Percentiles rank a stretch among this genome's conserved stretches.
Evolutionary conservation across 2,329 filamentous ascomycete genomes (phyloP).

Genomic region (Leptodontidium sp.): DNA sequence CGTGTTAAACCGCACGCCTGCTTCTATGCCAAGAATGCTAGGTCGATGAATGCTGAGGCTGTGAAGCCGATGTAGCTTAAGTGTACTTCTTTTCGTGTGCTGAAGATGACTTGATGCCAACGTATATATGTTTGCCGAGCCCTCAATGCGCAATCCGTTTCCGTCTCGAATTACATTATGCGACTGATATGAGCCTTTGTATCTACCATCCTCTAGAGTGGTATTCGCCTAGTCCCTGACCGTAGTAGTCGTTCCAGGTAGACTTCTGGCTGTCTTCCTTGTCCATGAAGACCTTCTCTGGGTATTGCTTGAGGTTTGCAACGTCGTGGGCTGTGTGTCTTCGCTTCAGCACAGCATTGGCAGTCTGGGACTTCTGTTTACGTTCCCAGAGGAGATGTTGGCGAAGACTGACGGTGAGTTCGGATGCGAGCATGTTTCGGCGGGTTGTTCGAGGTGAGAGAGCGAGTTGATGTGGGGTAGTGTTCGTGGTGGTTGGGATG

Average conservation of each 20-base stretch:
- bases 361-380: slow-evolving; percentile 90
- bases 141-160: slow-evolving; percentile 35
- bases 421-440: slow-evolving; percentile 93
- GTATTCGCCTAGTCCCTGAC: slow-evolving; percentile 81
- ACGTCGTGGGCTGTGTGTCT: slow-evolving; percentile 91
- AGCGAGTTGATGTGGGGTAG: slow-evolving; percentile 68
- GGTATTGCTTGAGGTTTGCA: slow-evolving; percentile 84
- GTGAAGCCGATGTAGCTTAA: slow-evolving; percentile 44
- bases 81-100: slow-evolving; percentile 32
- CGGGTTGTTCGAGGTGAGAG: slow-evolving; percentile 91
- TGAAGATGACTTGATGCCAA: slow-evolving; percentile 39
- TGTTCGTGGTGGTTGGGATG: slow-evolving; percentile 72
- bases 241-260: slow-evolving; percentile 88
- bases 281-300: slow-evolving; percentile 69
- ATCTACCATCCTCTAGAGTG: slow-evolving; percentile 84
- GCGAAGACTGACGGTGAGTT: slow-evolving; percentile 91
- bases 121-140: slow-evolving; percentile 38
- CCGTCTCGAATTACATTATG: slow-evolving; percentile 39
- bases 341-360: slow-evolving; percentile 87
- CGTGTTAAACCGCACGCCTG: slow-evolving; percentile 37
- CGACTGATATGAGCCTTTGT: slow-evolving; percentile 35
- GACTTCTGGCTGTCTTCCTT: slow-evolving; percentile 69
- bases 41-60: slow-evolving; percentile 45
- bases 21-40: slow-evolving; percentile 41
- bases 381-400: slow-evolving; percentile 94